These are phyloP conservation scores for Candida gigantensis DNA, from an alignment of 1,139 yeast species.

Conservation along the genomic window DNA sequence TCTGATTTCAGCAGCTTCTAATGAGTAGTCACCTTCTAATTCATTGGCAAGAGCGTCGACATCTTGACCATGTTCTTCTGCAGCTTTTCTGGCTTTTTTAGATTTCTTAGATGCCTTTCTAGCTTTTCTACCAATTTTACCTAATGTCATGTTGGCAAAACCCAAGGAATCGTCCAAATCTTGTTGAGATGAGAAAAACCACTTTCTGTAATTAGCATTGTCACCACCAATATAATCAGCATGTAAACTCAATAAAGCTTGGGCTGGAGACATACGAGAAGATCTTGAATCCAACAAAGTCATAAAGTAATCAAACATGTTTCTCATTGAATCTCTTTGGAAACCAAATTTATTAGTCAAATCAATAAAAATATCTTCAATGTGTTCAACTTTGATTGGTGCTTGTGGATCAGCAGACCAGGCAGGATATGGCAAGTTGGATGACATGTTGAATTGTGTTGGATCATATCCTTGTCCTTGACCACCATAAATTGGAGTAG, in stretches of 20 bases:
- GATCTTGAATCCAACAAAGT: slow-evolving; percentile 82
- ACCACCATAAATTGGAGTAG: slow-evolving; percentile 91
- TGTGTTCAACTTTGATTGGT: slow-evolving; percentile 79
- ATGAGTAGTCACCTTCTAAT: slow-evolving; percentile 80
- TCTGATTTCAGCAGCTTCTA: slow-evolving; percentile 53
- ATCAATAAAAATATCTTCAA: slow-evolving; percentile 89
- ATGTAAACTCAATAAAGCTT: slow-evolving; percentile 87
- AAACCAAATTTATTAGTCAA: slow-evolving; percentile 91
- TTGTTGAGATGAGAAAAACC: slow-evolving; percentile 47
- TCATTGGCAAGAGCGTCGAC: slow-evolving; percentile 65
- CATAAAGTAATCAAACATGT: slow-evolving; percentile 77
- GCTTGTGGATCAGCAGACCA: slow-evolving; percentile 93
- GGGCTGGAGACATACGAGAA: slow-evolving; percentile 95
- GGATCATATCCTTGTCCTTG: slow-evolving; percentile 65
- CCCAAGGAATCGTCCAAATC: slow-evolving; percentile 45
- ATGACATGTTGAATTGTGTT: slow-evolving; percentile 59
- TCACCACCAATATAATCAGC: slow-evolving; percentile 80
- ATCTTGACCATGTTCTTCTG: slow-evolving; percentile 50
- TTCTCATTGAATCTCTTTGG: slow-evolving; percentile 96
- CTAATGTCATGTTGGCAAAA: slow-evolving; percentile 65
- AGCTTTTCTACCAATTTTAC: slow-evolving; percentile 60
- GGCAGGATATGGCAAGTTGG: slow-evolving; percentile 84
- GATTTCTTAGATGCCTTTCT: slow-evolving; percentile 55
- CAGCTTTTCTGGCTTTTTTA: slow-evolving; percentile 65
- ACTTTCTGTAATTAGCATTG: slow-evolving; percentile 44